phyloP scores from a whole-genome alignment of 1,139 yeast genomes.

The Yamadazyma mexicana region DNA sequence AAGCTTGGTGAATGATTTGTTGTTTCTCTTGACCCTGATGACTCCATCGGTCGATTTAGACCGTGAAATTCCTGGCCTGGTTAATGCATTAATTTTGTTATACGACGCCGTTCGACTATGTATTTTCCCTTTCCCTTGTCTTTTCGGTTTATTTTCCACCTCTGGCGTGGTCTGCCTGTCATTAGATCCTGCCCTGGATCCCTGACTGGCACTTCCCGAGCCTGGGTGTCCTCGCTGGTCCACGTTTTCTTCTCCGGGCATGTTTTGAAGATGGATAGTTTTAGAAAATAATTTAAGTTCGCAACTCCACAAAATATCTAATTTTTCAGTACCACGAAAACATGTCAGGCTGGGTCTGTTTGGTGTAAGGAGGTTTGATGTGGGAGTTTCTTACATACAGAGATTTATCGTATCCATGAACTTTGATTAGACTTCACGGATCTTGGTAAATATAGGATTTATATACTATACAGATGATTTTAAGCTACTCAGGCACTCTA shows the following conservation, averaged over 20 bases:
- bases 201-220: neutral
- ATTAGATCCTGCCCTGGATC: neutral
- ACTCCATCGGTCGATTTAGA: conserved; percentile 48
- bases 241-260: neutral
- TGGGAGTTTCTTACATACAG: too few relatives aligned
- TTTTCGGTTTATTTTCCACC: conserved; percentile 6
- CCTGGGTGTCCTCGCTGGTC: neutral
- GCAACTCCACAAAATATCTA: neutral
- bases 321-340: neutral
- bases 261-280: too few relatives aligned
- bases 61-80: conserved; percentile 36
- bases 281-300: neutral
- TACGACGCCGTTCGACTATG: conserved; percentile 38
- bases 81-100: conserved; percentile 18
- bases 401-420: too few relatives aligned
- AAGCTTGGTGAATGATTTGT: conserved; percentile 39
- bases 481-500: conserved; percentile 32
- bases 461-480: too few relatives aligned
- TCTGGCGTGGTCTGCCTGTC: conserved; percentile 5
- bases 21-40: conserved; percentile 33
- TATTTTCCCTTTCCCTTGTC: conserved; percentile 15
- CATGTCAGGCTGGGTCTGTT: too few relatives aligned
- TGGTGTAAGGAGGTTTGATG: too few relatives aligned
- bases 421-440: too few relatives aligned
- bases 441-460: too few relatives aligned